Evolutionary conservation across 1,139 yeast species (phyloP).

Genomic region (Diutina catenulata): DNA sequence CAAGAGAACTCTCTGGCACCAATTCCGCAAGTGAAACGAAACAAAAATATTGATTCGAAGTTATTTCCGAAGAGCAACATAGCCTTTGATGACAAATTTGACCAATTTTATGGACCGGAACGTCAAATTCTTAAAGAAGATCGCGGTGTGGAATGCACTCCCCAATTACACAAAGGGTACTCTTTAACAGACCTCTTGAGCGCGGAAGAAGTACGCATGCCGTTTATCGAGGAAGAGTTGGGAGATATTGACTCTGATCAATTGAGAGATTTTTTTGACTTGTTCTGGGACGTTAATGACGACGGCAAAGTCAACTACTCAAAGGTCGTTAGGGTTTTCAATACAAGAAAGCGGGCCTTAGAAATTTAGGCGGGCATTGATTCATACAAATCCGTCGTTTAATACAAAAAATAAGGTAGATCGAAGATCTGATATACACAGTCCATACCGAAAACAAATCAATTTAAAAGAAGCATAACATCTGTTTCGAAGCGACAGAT

Average conservation of each 20-base stretch:
- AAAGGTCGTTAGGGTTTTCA: background rate
- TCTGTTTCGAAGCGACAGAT: no score
- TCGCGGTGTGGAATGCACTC: background rate
- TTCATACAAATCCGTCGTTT: no score
- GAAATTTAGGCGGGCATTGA: no score
- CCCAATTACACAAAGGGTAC: background rate
- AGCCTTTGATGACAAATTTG: background rate
- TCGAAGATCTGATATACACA: no score
- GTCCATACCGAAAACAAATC: no score
- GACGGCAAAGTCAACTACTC: background rate
- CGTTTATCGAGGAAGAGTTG: background rate
- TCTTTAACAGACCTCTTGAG: background rate
- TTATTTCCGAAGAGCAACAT: constrained; percentile 39
- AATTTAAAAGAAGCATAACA: no score
- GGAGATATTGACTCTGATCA: background rate
- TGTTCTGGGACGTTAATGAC: background rate
- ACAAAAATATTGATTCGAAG: constrained; percentile 56
- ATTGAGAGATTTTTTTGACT: background rate
- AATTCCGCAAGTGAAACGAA: constrained; percentile 60
- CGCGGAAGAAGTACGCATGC: background rate
- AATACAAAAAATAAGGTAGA: no score
- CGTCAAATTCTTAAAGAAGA: background rate
- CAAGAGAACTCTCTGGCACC: constrained; percentile 85
- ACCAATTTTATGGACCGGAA: background rate
- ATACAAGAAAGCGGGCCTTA: background rate